Percentiles rank a stretch among this genome's conserved stretches.
These are phyloP conservation scores for Myxozyma melibiosi DNA, from an alignment of 805 yeast genomes.

Conservation along the genomic window DNA sequence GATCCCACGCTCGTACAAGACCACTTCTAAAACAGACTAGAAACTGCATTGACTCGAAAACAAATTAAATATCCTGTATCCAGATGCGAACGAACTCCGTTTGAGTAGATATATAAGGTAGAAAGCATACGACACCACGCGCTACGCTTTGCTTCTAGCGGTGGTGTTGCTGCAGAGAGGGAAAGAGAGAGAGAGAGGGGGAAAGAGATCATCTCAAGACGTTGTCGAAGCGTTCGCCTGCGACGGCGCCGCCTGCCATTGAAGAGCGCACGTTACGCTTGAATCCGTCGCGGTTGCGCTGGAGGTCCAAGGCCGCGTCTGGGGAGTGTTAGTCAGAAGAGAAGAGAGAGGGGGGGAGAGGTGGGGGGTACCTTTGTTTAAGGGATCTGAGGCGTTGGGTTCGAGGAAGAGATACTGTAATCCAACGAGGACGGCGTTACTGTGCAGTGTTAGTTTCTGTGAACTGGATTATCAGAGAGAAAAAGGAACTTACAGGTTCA, in stretches of 20 bases:
- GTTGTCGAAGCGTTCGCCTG: conserved; percentile 61
- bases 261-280: conserved; percentile 57
- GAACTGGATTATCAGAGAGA: neutral
- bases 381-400: conserved; percentile 89
- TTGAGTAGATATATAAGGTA: too few relatives aligned
- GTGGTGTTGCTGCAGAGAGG: too few relatives aligned
- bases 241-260: conserved; percentile 74
- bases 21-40: too few relatives aligned
- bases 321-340: neutral
- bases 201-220: conserved; percentile 51
- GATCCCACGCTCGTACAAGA: too few relatives aligned
- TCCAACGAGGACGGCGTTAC: conserved; percentile 78
- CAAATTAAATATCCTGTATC: too few relatives aligned
- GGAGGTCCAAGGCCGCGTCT: conserved; percentile 42
- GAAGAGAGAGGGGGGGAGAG: neutral
- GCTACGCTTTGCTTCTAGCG: too few relatives aligned
- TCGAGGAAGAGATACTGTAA: conserved; percentile 81
- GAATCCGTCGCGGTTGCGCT: conserved; percentile 50
- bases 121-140: too few relatives aligned
- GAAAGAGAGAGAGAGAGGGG: too few relatives aligned
- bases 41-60: too few relatives aligned
- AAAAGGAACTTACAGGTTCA: conserved; percentile 52
- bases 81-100: too few relatives aligned
- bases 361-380: conserved; percentile 68
- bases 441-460: neutral